Evolutionary conservation across 1,139 yeast genomes (phyloP).

Genomic region (Sugiyamaella castrensis): DNA sequence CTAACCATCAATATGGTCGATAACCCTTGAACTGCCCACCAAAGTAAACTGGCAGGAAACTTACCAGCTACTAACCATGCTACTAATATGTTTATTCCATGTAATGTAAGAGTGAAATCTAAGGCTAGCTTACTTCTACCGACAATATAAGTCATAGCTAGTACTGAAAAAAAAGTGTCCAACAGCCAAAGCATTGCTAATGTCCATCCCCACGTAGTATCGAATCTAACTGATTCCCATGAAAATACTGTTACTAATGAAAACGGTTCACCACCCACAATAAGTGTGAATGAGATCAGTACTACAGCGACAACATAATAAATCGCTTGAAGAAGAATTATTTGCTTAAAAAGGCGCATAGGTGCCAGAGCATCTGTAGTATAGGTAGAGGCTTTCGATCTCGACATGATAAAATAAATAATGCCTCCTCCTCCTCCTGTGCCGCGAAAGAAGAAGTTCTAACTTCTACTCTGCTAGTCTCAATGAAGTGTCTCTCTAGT

Average conservation of each 20-base stretch:
- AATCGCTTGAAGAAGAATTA: slow-evolving; percentile 37
- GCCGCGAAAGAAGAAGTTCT: too few relatives aligned
- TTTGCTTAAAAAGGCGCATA: slow-evolving; percentile 39
- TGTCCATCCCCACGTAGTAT: slow-evolving; percentile 77
- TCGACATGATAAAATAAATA: too few relatives aligned
- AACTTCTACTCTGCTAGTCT: too few relatives aligned
- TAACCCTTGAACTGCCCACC: slow-evolving; percentile 80
- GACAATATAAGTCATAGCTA: slow-evolving; percentile 80
- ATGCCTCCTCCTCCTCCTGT: too few relatives aligned
- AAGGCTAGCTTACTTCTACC: slow-evolving; percentile 92
- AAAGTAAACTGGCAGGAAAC: slow-evolving; percentile 66
- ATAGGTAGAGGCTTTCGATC: too few relatives aligned
- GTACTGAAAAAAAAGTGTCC: slow-evolving; percentile 59
- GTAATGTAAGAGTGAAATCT: slow-evolving; percentile 91
- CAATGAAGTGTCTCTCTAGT: too few relatives aligned
- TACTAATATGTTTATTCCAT: slow-evolving; percentile 69
- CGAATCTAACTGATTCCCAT: slow-evolving; percentile 72
- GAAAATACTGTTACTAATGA: slow-evolving; percentile 70
- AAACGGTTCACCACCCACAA: slow-evolving; percentile 44
- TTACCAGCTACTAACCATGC: slow-evolving; percentile 63
- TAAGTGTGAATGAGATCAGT: slow-evolving; percentile 37
- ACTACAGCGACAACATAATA: slow-evolving; percentile 39
- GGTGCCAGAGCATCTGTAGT: slow-evolving; percentile 37
- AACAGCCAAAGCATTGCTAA: slow-evolving; percentile 73
- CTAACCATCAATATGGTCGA: slow-evolving; percentile 69